Evolutionary conservation across 2,329 filamentous ascomycete genomes (phyloP).

Genomic region (Cladosporium velox): DNA sequence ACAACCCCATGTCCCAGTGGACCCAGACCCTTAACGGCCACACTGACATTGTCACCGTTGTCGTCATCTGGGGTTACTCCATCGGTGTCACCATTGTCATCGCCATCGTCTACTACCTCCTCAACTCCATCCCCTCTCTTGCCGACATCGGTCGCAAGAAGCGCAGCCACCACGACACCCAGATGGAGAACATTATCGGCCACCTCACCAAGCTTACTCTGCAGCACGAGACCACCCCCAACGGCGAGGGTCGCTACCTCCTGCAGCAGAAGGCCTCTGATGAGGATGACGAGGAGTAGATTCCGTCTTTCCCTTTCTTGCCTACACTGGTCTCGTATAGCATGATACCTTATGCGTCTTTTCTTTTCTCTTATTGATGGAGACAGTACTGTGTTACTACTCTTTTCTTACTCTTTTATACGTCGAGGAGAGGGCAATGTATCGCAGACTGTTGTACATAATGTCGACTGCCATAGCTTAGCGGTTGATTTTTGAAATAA

Average conservation of each 20-base stretch:
- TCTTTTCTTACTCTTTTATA: conserved; percentile 17
- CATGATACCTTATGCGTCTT: conserved; percentile 23
- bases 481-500: conserved; percentile 20
- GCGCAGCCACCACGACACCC: conserved; percentile 61
- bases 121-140: conserved; percentile 61
- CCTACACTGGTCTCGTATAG: conserved; percentile 21
- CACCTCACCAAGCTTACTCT: conserved; percentile 65
- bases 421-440: conserved; percentile 8
- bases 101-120: conserved; percentile 64
- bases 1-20: conserved; percentile 46
- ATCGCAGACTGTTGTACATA: conserved; percentile 21
- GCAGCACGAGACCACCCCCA: conserved; percentile 58
- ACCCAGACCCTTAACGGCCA: conserved; percentile 46
- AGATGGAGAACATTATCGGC: conserved; percentile 67
- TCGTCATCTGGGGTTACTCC: conserved; percentile 67
- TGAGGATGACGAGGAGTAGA: conserved; percentile 53
- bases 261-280: conserved; percentile 47
- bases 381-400: conserved; percentile 22
- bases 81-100: conserved; percentile 66
- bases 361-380: conserved; percentile 19
- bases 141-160: conserved; percentile 65
- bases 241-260: conserved; percentile 46
- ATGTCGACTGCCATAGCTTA: conserved; percentile 17
- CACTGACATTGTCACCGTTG: conserved; percentile 64
- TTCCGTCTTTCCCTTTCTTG: conserved; percentile 8